These are phyloP conservation scores for Colletotrichum endophyticum DNA, from an alignment of 2,329 filamentous ascomycete species.

Conservation along the genomic window DNA sequence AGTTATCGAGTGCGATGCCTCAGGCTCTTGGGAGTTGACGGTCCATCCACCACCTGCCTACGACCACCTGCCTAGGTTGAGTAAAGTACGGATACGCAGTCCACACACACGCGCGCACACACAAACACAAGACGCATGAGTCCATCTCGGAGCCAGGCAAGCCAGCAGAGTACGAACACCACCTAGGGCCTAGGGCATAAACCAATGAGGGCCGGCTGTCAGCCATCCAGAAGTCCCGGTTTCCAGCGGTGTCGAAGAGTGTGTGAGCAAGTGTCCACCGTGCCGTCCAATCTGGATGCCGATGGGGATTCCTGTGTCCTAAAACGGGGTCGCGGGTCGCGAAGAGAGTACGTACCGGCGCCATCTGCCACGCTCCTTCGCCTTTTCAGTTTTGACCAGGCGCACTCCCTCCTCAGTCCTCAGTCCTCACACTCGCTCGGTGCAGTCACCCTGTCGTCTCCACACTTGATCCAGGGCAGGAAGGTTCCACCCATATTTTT, in stretches of 20 bases:
- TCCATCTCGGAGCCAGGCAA: not conserved
- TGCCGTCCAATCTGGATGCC: constrained; percentile 1
- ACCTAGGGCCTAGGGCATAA: not conserved
- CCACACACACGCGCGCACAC: not conserved
- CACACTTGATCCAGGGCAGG: not conserved
- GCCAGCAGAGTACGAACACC: not conserved
- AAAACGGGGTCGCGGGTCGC: constrained; percentile 2
- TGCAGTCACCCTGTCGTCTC: constrained; percentile 8
- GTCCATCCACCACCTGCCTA: not conserved
- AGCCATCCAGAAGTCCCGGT: not conserved
- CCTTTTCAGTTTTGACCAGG: not conserved
- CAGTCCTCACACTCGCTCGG: not conserved
- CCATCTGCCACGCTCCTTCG: not conserved
- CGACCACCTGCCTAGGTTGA: not conserved
- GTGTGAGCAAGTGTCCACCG: not conserved
- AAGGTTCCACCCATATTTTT: not conserved
- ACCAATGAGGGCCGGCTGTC: not conserved
- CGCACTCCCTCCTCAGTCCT: not conserved
- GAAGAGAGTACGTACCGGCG: not conserved
- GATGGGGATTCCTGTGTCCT: not conserved
- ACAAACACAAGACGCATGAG: not conserved
- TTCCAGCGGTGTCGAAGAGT: constrained; percentile 1
- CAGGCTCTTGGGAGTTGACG: not conserved
- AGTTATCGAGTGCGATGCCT: not conserved
- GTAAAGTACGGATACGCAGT: not conserved